Evolutionary conservation across 768 basidiomycete species (phyloP), one percentile per base, ranked within the genome.

Genomic region (Candolleomyces aberdarensis): DNA sequence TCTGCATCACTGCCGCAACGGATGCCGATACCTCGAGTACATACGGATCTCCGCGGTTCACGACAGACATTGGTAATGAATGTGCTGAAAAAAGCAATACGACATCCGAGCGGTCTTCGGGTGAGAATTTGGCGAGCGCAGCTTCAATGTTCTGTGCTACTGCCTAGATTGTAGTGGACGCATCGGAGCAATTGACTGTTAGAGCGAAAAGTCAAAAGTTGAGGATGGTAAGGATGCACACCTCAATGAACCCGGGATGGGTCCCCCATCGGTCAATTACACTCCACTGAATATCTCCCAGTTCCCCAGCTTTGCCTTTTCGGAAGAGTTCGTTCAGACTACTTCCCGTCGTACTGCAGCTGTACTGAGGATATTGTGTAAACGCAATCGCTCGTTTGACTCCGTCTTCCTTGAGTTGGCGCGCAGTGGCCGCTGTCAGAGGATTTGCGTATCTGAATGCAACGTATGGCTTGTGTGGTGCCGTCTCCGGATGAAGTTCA

Each of bases 221-320:
- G n/a, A 56, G 17, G 26, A 39, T 36, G 57, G 47, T 50, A 54
- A 47, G 72, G 84, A 54, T 69, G 94, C 60, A n/a, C 26, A 61
- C 96, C 81, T 98, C 94, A 62, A 99, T 83, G 68, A 98, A 91
- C 4, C 97, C 97, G 5, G 89, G 82, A 72, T 99, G 92, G 10
- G 93, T 94, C 9, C 94, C 95, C 97, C 97, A 99, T 29, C 97
- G 85, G 76, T 99, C 97, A 69, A 99, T 91, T 6, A 98, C 95
- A 71, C 92, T 96, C 97, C 97, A 99, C 68, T 94, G 84, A 22
- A 99, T 82, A 66, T 76, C 79, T 54, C 82, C 88, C 65, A 80
- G 75, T 57, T 84, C 87, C 31, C 87, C 88, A 41, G 78, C 75
- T 67, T 80, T 84, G 56, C 85, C 84, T 67, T 74, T 77, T 71